Percentiles rank a stretch among this genome's conserved stretches.
Conservation (phyloP, 441 rosid genomes). For the Iberis amara region DNA sequence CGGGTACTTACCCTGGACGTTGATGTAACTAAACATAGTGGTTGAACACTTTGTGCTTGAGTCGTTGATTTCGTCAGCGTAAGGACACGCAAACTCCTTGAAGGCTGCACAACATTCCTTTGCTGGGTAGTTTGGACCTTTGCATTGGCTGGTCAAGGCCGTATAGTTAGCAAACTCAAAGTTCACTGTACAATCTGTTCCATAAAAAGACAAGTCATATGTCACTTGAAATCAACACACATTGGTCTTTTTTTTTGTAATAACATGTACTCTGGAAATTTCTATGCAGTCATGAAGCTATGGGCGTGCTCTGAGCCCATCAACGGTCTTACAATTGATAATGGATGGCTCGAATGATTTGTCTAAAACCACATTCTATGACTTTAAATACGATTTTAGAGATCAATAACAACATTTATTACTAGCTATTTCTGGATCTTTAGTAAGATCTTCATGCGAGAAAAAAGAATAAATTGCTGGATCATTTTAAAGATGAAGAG, state of each 20-base stretch:
- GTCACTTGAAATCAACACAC: conserved; percentile 1
- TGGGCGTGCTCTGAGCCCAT: too few relatives aligned
- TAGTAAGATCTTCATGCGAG: neutral
- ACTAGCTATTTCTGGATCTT: too few relatives aligned
- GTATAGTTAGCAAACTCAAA: conserved; percentile 46
- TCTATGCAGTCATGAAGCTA: too few relatives aligned
- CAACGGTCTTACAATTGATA: too few relatives aligned
- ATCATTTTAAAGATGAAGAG: neutral
- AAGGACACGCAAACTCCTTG: conserved; percentile 80
- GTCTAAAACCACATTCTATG: too few relatives aligned
- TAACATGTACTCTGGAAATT: too few relatives aligned
- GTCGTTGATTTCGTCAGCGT: conserved; percentile 45
- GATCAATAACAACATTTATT: too few relatives aligned
- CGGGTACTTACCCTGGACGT: conserved; percentile 71
- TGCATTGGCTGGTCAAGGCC: conserved; percentile 53
- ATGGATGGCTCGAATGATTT: too few relatives aligned
- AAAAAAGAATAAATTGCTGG: too few relatives aligned
- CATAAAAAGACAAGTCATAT: neutral
- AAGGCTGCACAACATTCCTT: conserved; percentile 49
- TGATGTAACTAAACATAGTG: conserved; percentile 83
- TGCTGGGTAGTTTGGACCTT: conserved; percentile 57
- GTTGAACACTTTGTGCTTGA: conserved; percentile 55
- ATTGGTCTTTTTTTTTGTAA: too few relatives aligned
- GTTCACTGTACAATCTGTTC: conserved; percentile 32
- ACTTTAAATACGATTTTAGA: too few relatives aligned